Evolutionary conservation across 306 rosid genomes (phyloP), one percentile per base, ranked within the genome.

Genomic region (Hylodesmum podocarpum): DNA sequence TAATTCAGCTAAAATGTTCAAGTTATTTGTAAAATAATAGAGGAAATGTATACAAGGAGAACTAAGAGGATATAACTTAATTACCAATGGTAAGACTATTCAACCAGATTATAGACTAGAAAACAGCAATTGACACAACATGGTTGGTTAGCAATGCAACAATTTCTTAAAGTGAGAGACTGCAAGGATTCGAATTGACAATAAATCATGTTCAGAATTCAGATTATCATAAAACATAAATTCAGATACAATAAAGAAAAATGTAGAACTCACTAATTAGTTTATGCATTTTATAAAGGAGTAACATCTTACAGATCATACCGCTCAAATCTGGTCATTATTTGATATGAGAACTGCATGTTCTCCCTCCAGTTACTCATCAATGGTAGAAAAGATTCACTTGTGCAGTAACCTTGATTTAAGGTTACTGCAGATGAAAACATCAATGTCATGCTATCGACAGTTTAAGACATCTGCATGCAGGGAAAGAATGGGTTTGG

Each of bases 271-370:
- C 29, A 28, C 19, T 44, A 8, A 12, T 49, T 63, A 36, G 72
- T 41, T 53, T 49, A 39, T 55, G 65, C 36, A 27, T 66, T n/a
- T n/a, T 37, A 66, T 37, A 41, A 65, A 69, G 73, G 50, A 70
- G 66, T 66, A 49, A 34, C 24, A 80, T 63, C 81, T 81, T 72
- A 79, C 85, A 66, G 16, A 66, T 12, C 41, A 58, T 34, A 22
- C 18, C 36, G 73, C 62, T 76, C 58, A 33, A 44, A 72, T 75
- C 50, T 21, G 29, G 29, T 66, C 18, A 28, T 47, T 27, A 57
- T 47, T 76, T 22, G 66, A 55, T 5, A 13, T 5, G 49, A 19
- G 57, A 49, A 64, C 12, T 46, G 24, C 63, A 59, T 44, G 74
- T 54, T 61, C 29, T 78, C 66, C 73, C 72, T 41, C 73, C 73